Conservation (phyloP, 768 basidiomycete genomes). For the Rubroboletus satanas region DNA sequence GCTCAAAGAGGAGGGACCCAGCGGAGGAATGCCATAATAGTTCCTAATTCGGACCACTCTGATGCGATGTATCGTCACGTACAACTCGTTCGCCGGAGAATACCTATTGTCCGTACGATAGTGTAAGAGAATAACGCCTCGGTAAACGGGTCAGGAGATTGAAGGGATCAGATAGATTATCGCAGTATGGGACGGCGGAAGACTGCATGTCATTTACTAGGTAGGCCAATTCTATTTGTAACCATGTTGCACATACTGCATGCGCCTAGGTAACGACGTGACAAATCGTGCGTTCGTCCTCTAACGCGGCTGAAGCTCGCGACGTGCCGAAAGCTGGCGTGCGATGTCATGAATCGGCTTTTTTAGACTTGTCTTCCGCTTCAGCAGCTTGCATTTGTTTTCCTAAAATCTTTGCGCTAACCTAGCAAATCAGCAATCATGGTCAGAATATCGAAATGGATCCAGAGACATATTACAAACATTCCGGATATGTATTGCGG, state of each 20-base stretch:
- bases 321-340: slow-evolving; percentile 1
- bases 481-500: slow-evolving; percentile 79
- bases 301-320: slow-evolving; percentile 4
- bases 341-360: slow-evolving; percentile 26
- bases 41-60: slow-evolving; percentile 16
- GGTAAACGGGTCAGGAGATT: slow-evolving; percentile 26
- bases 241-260: slow-evolving; percentile 5
- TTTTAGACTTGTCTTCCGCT: slow-evolving; percentile 29
- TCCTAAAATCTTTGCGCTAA: slow-evolving; percentile 76
- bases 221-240: slow-evolving; percentile 12
- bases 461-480: slow-evolving; percentile 39
- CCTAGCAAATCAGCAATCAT: slow-evolving; percentile 40
- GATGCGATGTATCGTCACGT: slow-evolving; percentile 19
- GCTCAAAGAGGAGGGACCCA: slow-evolving; percentile 23
- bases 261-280: slow-evolving; percentile 10
- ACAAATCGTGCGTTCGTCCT: slow-evolving; percentile 12
- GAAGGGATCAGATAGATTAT: slow-evolving; percentile 24
- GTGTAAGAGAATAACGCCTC: slow-evolving; percentile 20
- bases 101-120: slow-evolving; percentile 18
- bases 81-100: slow-evolving; percentile 16
- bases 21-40: slow-evolving; percentile 21
- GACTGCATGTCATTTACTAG: slow-evolving; percentile 6
- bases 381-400: slow-evolving; percentile 45
- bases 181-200: slow-evolving; percentile 7
- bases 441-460: slow-evolving; percentile 15